Evolutionary conservation across 139 green algal genomes (phyloP).

Genomic region (Coelastrella sp.): DNA sequence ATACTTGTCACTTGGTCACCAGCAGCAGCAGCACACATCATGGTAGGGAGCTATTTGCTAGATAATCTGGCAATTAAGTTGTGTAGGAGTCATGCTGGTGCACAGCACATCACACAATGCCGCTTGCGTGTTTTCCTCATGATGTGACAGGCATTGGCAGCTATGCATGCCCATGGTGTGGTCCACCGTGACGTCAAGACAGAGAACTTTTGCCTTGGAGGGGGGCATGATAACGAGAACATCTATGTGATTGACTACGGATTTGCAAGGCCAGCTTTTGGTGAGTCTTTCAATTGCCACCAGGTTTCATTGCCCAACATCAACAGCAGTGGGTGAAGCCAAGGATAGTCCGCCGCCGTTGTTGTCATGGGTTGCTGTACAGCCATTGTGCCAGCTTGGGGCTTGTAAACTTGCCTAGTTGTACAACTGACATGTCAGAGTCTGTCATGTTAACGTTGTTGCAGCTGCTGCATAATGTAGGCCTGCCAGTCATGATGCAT

Average conservation of each 20-base stretch:
- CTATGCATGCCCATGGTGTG: not conserved
- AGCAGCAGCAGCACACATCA: too few relatives aligned
- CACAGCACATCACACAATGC: not conserved
- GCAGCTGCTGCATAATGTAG: too few relatives aligned
- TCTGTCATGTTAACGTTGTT: too few relatives aligned
- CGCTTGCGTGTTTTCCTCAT: not conserved
- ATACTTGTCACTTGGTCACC: too few relatives aligned
- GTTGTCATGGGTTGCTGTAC: not conserved
- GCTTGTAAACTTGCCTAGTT: too few relatives aligned
- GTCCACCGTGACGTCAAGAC: constrained; percentile 41
- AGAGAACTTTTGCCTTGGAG: constrained; percentile 21
- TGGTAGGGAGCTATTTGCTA: too few relatives aligned
- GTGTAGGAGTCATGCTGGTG: not conserved
- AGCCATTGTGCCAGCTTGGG: too few relatives aligned
- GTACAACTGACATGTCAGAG: too few relatives aligned
- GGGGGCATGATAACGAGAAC: not conserved
- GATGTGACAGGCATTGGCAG: constrained; percentile 17
- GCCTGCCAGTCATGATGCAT: too few relatives aligned
- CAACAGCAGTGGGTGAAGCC: not conserved
- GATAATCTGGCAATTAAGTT: too few relatives aligned
- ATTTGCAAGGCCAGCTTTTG: constrained; percentile 19
- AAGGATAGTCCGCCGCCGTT: not conserved
- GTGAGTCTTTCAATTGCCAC: constrained; percentile 7
- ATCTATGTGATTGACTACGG: constrained; percentile 11
- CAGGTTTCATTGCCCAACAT: too few relatives aligned